Conservation (phyloP, 2,329 filamentous ascomycete species). For the Fusarium mundagurra region DNA sequence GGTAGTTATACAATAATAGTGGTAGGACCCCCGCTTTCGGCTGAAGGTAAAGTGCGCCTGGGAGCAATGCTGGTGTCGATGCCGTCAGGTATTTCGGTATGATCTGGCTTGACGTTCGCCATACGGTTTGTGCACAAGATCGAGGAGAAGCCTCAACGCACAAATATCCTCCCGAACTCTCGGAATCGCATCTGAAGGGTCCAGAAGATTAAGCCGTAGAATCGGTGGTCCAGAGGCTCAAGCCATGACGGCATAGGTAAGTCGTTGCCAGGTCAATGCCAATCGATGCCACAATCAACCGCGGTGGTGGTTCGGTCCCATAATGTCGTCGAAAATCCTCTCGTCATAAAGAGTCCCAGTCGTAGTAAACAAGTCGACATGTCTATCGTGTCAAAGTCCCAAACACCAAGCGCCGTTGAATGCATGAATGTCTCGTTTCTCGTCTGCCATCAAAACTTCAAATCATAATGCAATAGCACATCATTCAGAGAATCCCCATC, state of each 20-base stretch:
- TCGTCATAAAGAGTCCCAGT: neutral
- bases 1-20: too few relatives aligned
- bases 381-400: neutral
- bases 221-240: neutral
- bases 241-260: neutral
- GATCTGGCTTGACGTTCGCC: too few relatives aligned
- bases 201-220: neutral
- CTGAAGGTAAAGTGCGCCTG: neutral
- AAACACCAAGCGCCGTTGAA: constrained; percentile 13
- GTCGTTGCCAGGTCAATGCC: neutral
- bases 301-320: neutral
- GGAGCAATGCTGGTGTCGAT: neutral
- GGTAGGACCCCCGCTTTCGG: neutral
- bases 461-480: constrained; percentile 8
- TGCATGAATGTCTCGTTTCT: constrained; percentile 5
- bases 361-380: neutral
- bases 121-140: neutral
- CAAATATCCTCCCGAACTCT: too few relatives aligned
- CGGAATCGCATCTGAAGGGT: too few relatives aligned
- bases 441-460: neutral
- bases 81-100: neutral
- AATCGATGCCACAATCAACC: neutral
- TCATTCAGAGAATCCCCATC: constrained; percentile 30
- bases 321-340: neutral
- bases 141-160: too few relatives aligned